Percentiles rank a stretch among this genome's conserved stretches.
Evolutionary conservation across 768 basidiomycete species (phyloP).

Genomic region (Boletus sensibilis): DNA sequence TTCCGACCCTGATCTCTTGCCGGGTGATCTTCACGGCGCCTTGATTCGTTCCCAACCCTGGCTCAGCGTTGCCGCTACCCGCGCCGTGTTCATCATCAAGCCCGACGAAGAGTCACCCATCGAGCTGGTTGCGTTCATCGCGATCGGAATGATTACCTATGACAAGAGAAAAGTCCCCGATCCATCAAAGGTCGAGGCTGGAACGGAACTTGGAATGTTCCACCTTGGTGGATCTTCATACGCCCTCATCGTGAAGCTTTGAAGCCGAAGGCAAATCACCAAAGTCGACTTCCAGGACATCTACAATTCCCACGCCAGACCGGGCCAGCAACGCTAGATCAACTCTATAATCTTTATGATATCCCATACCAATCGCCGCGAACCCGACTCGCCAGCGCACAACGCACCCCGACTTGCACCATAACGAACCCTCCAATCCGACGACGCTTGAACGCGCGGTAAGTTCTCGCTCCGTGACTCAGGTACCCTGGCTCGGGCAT

Average conservation of each 20-base stretch:
- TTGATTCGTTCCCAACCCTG: slow-evolving; percentile 38
- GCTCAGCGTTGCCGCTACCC: slow-evolving; percentile 45
- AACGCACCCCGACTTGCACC: too few species aligned
- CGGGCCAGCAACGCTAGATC: slow-evolving; percentile 1
- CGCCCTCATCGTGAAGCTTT: slow-evolving; percentile 41
- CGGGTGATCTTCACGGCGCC: slow-evolving; percentile 18
- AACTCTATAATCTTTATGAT: too few species aligned
- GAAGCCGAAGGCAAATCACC: background rate
- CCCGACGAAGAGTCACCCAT: slow-evolving; percentile 41
- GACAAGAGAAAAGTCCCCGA: too few species aligned
- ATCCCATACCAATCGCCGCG: background rate
- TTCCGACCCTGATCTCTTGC: background rate
- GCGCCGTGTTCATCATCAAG: slow-evolving; percentile 54
- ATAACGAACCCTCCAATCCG: too few species aligned
- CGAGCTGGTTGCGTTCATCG: slow-evolving; percentile 54
- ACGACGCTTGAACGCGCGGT: too few species aligned
- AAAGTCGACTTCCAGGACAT: slow-evolving; percentile 17
- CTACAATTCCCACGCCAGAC: background rate
- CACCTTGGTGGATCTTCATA: slow-evolving; percentile 62
- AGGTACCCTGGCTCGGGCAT: too few species aligned
- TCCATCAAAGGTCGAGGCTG: too few species aligned
- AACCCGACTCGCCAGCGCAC: too few species aligned
- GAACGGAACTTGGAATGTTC: slow-evolving; percentile 46
- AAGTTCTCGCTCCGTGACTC: too few species aligned
- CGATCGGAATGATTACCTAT: background rate